A percentile compares a stretch with the other conserved stretches of the same genome.
These are phyloP conservation scores for Nyctanthes arbortristis DNA, from an alignment of 257 asterid species.

Conservation along the genomic window DNA sequence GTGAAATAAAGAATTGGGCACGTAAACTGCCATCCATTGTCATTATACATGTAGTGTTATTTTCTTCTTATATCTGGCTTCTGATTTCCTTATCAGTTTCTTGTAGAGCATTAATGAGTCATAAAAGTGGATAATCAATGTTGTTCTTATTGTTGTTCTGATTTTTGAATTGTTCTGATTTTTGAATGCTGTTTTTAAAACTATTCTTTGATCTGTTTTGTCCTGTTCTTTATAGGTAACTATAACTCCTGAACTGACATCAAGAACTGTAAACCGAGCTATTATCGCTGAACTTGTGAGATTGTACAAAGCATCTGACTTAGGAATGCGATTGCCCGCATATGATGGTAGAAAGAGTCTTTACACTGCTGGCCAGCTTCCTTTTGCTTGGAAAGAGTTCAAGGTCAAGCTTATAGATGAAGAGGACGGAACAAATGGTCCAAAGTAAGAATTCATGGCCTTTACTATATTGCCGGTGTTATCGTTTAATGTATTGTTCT, in stretches of 20 bases:
- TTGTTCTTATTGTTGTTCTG: constrained; percentile 25
- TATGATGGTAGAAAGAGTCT: constrained; percentile 94
- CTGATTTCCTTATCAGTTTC: constrained; percentile 31
- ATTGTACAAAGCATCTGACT: constrained; percentile 76
- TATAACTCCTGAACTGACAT: constrained; percentile 91
- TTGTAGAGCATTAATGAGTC: constrained; percentile 44
- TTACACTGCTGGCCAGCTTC: constrained; percentile 98
- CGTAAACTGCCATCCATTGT: constrained; percentile 52
- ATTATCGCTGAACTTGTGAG: constrained; percentile 86
- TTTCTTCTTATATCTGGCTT: constrained; percentile 28
- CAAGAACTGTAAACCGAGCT: constrained; percentile 79
- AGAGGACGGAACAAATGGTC: constrained; percentile 75
- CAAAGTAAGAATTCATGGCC: constrained; percentile 55
- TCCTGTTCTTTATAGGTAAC: constrained; percentile 59
- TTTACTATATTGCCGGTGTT: constrained; percentile 2
- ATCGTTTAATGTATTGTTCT: neutral
- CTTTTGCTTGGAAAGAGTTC: constrained; percentile 91
- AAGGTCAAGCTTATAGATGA: constrained; percentile 73
- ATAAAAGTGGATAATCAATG: constrained; percentile 33
- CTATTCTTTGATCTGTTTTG: neutral
- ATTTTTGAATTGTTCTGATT: constrained; percentile 8
- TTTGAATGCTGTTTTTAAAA: constrained; percentile 16
- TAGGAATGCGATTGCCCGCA: constrained; percentile 93
- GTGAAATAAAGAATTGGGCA: constrained; percentile 42
- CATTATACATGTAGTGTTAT: constrained; percentile 23